Evolutionary conservation across 768 basidiomycete species (phyloP), one percentile per base, ranked within the genome.

Genomic region (Sporobolomyces phaffii): DNA sequence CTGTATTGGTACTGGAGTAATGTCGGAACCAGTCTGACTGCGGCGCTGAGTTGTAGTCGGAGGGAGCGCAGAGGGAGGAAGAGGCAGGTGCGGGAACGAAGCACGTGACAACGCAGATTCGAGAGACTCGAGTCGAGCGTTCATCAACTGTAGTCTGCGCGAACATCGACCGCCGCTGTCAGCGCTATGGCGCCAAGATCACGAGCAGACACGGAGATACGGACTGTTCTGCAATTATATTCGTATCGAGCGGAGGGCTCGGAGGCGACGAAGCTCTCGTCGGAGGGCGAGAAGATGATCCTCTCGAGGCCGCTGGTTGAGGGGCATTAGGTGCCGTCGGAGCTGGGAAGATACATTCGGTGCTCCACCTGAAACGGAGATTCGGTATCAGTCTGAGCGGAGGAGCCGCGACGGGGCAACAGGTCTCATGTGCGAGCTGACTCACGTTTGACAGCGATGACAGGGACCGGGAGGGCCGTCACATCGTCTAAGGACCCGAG

Each of bases 41-140:
- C 33, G 62, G n/a, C 24, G 36, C 14, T 28, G 53, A 17, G n/a
- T 22, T 11, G 31, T 31, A 4, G n/a, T 3, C 43, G 43, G 22
- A 31, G 58, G 22, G 18, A 2, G 24, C 29, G 28, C 45, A 45
- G 31, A 3, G 13, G 29, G 34, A 22, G 13, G 38, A 6, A n/a
- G 20, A 43, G 33, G 33, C 15, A 49, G 38, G 48, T 45, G 22
- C 28, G 60, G n/a, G 29, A 65, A 53, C n/a, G 47, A 53, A 26
- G 72, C 64, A n/a, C 68, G 68, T 6, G 59, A 34, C n/a, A 70
- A 61, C 33, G 69, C 54, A 2, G 64, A 40, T 34, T 70, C 72
- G 56, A 70, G 61, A 18, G 66, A 68, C 22, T 68, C 65, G 33
- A 67, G 69, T n/a, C 63, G 62, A 20, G 24, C 66, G 43, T 65